Base-by-base conservation (phyloP, 768 basidiomycete genomes). In the Astraeus odoratus region DNA sequence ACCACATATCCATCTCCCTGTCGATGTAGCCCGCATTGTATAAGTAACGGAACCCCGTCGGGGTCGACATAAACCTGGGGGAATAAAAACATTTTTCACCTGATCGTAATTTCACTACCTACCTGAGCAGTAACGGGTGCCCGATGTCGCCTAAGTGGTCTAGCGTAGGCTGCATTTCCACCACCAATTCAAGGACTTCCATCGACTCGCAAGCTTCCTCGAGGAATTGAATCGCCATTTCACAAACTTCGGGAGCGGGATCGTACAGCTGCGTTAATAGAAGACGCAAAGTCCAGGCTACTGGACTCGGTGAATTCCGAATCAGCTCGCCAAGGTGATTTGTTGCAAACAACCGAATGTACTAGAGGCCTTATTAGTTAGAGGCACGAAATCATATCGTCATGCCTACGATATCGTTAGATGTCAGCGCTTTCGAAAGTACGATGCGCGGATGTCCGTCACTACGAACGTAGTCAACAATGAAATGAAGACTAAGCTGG, bases 191-290 rank as follows among this genome's bases (percentile, higher is more conserved):
- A 22, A 99, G 72, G 18, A 86, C 78, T 31, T 88, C 86, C 53
- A 82, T 78, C 9, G 81, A 75, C 56, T 93, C 85, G 55, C 95
- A 98, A 1, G 84, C 90, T 54, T 89, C 88, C 59, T 96, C 86
- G 5, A 99, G 74, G 57, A 84, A 87, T 48, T 81, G 80, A 15
- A 96, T 88, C 6, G 96, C 92, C 50, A 89, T 72, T 66, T 92
- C 85, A 57, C 89, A 87, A 2, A 99, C 92, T 60, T 94, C 90
- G 16, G 83, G 71, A 0, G 85, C 78, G 5, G 92, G 88, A 57
- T 99, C 96, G 61, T 98, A 99, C 9, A 98, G 71, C 63, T 99
- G 96, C 0, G 95, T 98, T 16, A 98, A 74, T 26, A 99, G 81
- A 8, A 98, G 76, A 6, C 88, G 81, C 34, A 98, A 70, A 12